phyloP scores from a whole-genome alignment of 2,329 filamentous ascomycete species.

The Colletotrichum abscissum region DNA sequence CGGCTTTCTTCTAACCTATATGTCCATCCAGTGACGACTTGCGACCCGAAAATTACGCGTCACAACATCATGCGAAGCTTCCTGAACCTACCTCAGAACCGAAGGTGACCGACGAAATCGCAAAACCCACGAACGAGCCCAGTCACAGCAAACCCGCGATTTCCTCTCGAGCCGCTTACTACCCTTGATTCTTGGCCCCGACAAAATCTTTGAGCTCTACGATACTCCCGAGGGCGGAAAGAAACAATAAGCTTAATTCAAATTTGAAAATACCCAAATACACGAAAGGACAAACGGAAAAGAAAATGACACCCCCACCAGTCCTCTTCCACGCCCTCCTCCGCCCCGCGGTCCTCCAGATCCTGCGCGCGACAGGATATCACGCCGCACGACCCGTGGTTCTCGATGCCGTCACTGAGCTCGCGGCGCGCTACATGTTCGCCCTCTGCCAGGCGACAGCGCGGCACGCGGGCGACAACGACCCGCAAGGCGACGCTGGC shows the following conservation, averaged over 20 bases:
- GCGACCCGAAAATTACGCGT: slow-evolving; percentile 9
- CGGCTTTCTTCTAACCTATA: background rate
- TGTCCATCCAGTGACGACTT: background rate
- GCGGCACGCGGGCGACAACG: slow-evolving; percentile 76
- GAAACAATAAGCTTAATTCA: too few relatives aligned
- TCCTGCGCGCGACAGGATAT: slow-evolving; percentile 91
- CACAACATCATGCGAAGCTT: slow-evolving; percentile 33
- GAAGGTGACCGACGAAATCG: slow-evolving; percentile 35
- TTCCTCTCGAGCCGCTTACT: slow-evolving; percentile 24
- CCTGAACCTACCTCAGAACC: slow-evolving; percentile 10
- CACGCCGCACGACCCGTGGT: slow-evolving; percentile 84
- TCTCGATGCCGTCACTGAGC: slow-evolving; percentile 87
- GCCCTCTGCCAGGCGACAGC: slow-evolving; percentile 80
- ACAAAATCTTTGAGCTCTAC: too few relatives aligned
- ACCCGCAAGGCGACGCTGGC: slow-evolving; percentile 66
- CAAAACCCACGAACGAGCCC: slow-evolving; percentile 16
- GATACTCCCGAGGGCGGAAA: background rate
- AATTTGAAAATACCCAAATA: too few relatives aligned
- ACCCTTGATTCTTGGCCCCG: background rate
- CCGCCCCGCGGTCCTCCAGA: slow-evolving; percentile 88
- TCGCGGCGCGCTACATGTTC: slow-evolving; percentile 83
- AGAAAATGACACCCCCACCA: slow-evolving; percentile 56
- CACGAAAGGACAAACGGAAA: background rate
- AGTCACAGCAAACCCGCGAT: slow-evolving; percentile 32
- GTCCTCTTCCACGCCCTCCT: slow-evolving; percentile 79